Conservation (phyloP, 179 eudicot genomes). For the Amaranthus tricolor region DNA sequence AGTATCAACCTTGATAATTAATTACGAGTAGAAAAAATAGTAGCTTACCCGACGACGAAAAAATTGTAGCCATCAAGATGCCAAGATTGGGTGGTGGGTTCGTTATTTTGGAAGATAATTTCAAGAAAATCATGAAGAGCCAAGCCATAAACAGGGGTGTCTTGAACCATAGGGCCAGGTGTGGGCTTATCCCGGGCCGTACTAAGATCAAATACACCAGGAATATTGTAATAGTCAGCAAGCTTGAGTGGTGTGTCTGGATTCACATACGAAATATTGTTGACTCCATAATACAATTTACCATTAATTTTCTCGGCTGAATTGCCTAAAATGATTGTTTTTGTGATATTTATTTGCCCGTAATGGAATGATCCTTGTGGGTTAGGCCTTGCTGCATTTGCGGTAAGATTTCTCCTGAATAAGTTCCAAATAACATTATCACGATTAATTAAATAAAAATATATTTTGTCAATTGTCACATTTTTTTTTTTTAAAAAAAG, state of each 20-base stretch:
- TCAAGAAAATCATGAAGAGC: constrained; percentile 65
- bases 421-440: neutral
- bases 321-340: constrained; percentile 56
- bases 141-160: constrained; percentile 46
- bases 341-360: constrained; percentile 50
- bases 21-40: neutral
- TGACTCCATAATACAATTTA: constrained; percentile 54
- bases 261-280: constrained; percentile 54
- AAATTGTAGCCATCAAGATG: constrained; percentile 77
- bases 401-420: constrained; percentile 73
- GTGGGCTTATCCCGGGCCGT: constrained; percentile 45
- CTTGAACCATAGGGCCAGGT: constrained; percentile 36
- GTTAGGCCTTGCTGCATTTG: constrained; percentile 88
- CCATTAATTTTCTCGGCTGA: constrained; percentile 43
- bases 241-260: constrained; percentile 82
- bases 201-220: constrained; percentile 58
- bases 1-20: too few relatives aligned
- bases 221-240: constrained; percentile 72
- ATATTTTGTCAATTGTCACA: neutral
- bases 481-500: too few relatives aligned
- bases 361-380: constrained; percentile 84
- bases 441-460: neutral
- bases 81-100: constrained; percentile 59
- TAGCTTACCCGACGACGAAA: constrained; percentile 65
- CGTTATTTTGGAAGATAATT: constrained; percentile 77